Conservation (phyloP, 495 filamentous ascomycete genomes). For the Penicillium desertorum region DNA sequence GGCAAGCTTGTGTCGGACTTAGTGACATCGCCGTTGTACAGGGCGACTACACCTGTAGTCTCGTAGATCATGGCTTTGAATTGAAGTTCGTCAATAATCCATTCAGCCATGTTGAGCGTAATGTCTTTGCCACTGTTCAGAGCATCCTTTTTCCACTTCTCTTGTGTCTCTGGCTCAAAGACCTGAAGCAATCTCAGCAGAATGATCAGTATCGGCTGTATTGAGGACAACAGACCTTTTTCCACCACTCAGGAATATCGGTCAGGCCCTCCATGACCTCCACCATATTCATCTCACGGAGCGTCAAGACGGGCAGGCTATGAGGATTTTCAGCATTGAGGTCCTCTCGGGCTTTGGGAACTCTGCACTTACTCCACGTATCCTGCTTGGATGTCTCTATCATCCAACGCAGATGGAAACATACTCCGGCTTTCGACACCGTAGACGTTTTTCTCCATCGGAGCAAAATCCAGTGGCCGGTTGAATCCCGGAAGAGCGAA, state of each 20-base stretch:
- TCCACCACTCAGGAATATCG: conserved; percentile 53
- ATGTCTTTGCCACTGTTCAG: conserved; percentile 34
- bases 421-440: conserved; percentile 28
- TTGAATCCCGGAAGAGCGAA: conserved; percentile 43
- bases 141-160: conserved; percentile 42
- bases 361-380: conserved; percentile 31
- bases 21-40: conserved; percentile 39
- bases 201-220: background rate
- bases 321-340: background rate
- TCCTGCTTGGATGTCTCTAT: conserved; percentile 36
- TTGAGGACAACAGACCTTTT: conserved; percentile 38
- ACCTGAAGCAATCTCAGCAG: conserved; percentile 19
- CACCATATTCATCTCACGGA: conserved; percentile 43
- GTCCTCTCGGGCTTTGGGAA: background rate
- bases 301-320: conserved; percentile 37
- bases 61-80: conserved; percentile 47
- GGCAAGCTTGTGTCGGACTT: conserved; percentile 42
- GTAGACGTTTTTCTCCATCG: conserved; percentile 33
- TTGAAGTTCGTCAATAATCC: conserved; percentile 52
- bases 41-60: conserved; percentile 30
- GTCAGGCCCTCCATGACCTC: conserved; percentile 42
- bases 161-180: conserved; percentile 41
- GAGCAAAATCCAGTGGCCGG: conserved; percentile 38
- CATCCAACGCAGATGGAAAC: conserved; percentile 35
- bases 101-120: conserved; percentile 49